A percentile compares a stretch with the other conserved stretches of the same genome.
These are phyloP conservation scores for Carpinus fangiana DNA, from an alignment of 306 rosid genomes.

Conservation along the genomic window DNA sequence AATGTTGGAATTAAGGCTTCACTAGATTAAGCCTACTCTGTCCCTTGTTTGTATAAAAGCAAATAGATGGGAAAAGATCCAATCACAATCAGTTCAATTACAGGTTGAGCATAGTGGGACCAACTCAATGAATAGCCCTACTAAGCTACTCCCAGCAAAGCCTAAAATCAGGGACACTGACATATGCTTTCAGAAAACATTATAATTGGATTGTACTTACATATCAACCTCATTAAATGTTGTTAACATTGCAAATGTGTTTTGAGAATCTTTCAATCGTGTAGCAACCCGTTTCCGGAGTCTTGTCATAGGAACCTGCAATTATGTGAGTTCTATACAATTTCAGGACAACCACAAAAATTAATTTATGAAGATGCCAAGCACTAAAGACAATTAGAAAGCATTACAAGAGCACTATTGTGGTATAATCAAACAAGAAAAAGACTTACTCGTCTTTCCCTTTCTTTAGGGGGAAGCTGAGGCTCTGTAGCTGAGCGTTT, in stretches of 20 bases:
- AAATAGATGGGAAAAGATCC: not conserved
- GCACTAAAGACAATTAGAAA: constrained; percentile 13
- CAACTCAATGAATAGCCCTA: not conserved
- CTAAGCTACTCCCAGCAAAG: not conserved
- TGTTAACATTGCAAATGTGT: constrained; percentile 82
- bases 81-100: constrained; percentile 16
- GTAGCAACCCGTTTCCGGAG: constrained; percentile 70
- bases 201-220: constrained; percentile 39
- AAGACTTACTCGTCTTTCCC: constrained; percentile 73
- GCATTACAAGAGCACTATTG: not conserved
- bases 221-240: constrained; percentile 91
- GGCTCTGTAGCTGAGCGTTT: constrained; percentile 66
- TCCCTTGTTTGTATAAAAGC: not conserved
- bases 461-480: constrained; percentile 79
- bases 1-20: not conserved
- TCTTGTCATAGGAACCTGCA: constrained; percentile 86
- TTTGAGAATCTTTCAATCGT: constrained; percentile 82
- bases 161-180: constrained; percentile 12
- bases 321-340: constrained; percentile 13
- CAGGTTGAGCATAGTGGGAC: not conserved
- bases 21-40: constrained; percentile 1
- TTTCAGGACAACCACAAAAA: constrained; percentile 12
- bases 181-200: constrained; percentile 9
- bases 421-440: not conserved
- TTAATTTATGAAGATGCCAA: constrained; percentile 1